Conservation (phyloP, 495 filamentous ascomycete species). For the Cenococcum geophilum region DNA sequence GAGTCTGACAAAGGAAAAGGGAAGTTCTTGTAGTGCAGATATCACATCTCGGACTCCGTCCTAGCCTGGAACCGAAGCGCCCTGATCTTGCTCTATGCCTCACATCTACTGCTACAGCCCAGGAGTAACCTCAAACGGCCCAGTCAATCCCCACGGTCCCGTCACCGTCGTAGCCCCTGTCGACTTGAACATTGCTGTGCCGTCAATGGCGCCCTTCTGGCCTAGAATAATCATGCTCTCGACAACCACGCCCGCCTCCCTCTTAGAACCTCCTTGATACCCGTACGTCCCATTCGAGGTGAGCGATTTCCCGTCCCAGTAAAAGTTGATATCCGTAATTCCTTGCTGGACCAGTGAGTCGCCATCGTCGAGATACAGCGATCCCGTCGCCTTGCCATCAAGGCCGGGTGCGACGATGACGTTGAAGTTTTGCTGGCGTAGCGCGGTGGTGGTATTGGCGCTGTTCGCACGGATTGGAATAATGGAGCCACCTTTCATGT, state of each 20-base stretch:
- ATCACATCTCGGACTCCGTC: no score
- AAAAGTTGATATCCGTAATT: conserved; percentile 33
- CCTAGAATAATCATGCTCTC: conserved; percentile 22
- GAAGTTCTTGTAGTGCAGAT: no score
- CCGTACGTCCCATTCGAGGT: conserved; percentile 5
- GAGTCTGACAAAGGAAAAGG: no score
- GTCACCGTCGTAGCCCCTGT: conserved; percentile 5
- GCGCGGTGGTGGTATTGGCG: conserved; percentile 62
- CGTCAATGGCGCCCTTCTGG: neutral
- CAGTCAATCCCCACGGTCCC: conserved; percentile 20
- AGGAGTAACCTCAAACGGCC: conserved; percentile 3
- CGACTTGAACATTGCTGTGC: neutral
- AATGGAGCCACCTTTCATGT: conserved; percentile 65
- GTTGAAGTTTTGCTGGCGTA: conserved; percentile 62
- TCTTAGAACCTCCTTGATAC: conserved; percentile 7
- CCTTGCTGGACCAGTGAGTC: conserved; percentile 34
- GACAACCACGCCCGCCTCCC: neutral
- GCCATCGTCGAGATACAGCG: conserved; percentile 47
- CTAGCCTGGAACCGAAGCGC: no score
- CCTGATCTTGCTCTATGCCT: neutral
- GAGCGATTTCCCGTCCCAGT: conserved; percentile 22
- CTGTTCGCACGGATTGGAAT: conserved; percentile 55
- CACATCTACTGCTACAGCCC: neutral
- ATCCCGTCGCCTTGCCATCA: conserved; percentile 47
- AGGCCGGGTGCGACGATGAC: conserved; percentile 60